Conservation (phyloP, 1,284 basidiomycete species). For the Sanguinoderma infundibulare region DNA sequence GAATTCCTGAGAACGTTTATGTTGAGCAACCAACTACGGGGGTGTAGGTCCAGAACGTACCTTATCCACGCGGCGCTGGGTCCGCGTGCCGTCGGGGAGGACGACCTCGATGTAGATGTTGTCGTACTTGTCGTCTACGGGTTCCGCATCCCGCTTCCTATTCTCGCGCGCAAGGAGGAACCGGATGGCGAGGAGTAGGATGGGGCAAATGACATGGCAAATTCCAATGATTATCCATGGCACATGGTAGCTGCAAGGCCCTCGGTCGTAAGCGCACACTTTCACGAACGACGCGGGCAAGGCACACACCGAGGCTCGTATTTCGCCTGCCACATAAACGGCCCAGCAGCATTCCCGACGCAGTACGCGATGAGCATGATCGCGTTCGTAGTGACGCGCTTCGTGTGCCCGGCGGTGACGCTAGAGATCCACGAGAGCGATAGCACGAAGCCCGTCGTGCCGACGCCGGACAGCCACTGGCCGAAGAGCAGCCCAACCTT, state of each 20-base stretch:
- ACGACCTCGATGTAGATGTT: slow-evolving; percentile 64
- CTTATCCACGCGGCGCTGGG: slow-evolving; percentile 65
- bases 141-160: slow-evolving; percentile 60
- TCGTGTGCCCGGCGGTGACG: slow-evolving; percentile 79
- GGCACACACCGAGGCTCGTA: slow-evolving; percentile 60
- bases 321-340: slow-evolving; percentile 74
- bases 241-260: slow-evolving; percentile 51
- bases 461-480: slow-evolving; percentile 68
- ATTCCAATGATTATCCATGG: slow-evolving; percentile 70
- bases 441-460: slow-evolving; percentile 71
- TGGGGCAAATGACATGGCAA: slow-evolving; percentile 54
- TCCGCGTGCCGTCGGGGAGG: slow-evolving; percentile 50
- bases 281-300: not conserved
- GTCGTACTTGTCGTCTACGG: slow-evolving; percentile 59
- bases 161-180: slow-evolving; percentile 66
- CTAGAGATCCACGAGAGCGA: slow-evolving; percentile 70
- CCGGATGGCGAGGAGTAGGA: slow-evolving; percentile 56
- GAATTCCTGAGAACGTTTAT: slow-evolving; percentile 29
- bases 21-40: not conserved
- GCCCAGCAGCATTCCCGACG: slow-evolving; percentile 69
- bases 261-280: not conserved
- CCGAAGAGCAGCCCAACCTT: slow-evolving; percentile 66
- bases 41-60: slow-evolving; percentile 36
- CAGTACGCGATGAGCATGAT: slow-evolving; percentile 76
- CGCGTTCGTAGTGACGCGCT: slow-evolving; percentile 68